Evolutionary conservation across 2,329 filamentous ascomycete species (phyloP), one percentile per base, ranked within the genome.

Genomic region (Fusarium paranaense): DNA sequence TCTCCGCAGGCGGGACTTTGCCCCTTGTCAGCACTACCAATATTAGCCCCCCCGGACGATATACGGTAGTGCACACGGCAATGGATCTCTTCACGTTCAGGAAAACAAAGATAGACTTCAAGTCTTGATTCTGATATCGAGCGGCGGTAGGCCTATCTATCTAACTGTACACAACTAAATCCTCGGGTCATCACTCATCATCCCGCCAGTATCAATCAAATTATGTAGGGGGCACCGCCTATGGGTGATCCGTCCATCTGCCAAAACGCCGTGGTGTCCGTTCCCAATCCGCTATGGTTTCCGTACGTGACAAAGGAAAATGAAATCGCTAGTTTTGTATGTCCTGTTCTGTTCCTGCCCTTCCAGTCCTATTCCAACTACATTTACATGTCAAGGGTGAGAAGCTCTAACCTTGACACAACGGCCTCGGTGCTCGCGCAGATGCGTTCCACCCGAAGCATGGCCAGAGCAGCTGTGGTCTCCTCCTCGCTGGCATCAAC

Each of bases 401-500:
- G 71, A 27, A 83, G 76, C 66, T 84, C 83, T 74, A 84, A 74
- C 68, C 83, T 80, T 65, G 83, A 81, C 40, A 82, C 72, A 18
- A 84, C 76, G 25, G 81, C 76, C 52, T 83, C 82, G 32, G 82
- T 77, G 68, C 72, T 78, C 32, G 81, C 84, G 27, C 85, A 84
- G 67, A 90, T 85, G 72, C 85, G 85, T 78, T 88, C 85, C 58
- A 90, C 85, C 32, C 87, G 85, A 58, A 84, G 85, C 81, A 88
- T 84, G 42, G 87, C 85, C 22, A 86, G 73, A 10, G 80, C 80
- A 32, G 86, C 85, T 30, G 81, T 76, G 10, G 80, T 80, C 60
- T 87, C 87, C 62, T 89, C 87, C 67, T 88, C 84, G 1, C 86
- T 85, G 30, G 85, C 86, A 64, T 93, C 88, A 33, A 93, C 84